These are phyloP conservation scores for Lithocarpus polystachyus DNA, from an alignment of 306 rosid species.

Conservation along the genomic window DNA sequence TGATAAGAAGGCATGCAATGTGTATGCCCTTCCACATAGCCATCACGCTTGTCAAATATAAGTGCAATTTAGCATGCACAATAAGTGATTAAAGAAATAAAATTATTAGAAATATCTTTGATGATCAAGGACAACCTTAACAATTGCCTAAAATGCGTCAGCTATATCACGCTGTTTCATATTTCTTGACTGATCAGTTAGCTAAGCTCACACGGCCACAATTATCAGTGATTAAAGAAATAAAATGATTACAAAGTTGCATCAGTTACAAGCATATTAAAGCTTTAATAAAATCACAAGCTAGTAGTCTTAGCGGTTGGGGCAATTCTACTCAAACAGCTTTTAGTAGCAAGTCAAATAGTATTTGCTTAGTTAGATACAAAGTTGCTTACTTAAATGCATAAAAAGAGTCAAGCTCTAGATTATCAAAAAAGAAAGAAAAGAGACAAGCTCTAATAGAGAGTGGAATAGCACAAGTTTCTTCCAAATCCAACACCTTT, in stretches of 20 bases:
- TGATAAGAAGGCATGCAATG: too few relatives aligned
- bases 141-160: conserved; percentile 2
- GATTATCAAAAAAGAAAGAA: background rate
- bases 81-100: too few relatives aligned
- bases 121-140: conserved; percentile 7
- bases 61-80: too few relatives aligned
- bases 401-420: background rate
- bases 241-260: conserved; percentile 43
- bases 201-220: conserved; percentile 39
- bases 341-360: conserved; percentile 11
- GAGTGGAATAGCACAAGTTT: conserved; percentile 1
- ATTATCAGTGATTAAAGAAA: conserved; percentile 34
- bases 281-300: conserved; percentile 44
- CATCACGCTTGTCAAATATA: too few relatives aligned
- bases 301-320: conserved; percentile 39
- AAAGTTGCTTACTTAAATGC: background rate
- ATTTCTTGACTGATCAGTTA: conserved; percentile 29
- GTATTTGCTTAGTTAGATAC: background rate
- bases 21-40: too few relatives aligned
- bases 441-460: background rate
- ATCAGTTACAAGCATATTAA: conserved; percentile 35
- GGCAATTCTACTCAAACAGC: conserved; percentile 29
- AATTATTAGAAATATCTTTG: background rate
- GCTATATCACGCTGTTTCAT: conserved; percentile 23
- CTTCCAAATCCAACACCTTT: background rate